Evolutionary conservation across 345 rosid species (phyloP).

Genomic region (Alliaria petiolata): DNA sequence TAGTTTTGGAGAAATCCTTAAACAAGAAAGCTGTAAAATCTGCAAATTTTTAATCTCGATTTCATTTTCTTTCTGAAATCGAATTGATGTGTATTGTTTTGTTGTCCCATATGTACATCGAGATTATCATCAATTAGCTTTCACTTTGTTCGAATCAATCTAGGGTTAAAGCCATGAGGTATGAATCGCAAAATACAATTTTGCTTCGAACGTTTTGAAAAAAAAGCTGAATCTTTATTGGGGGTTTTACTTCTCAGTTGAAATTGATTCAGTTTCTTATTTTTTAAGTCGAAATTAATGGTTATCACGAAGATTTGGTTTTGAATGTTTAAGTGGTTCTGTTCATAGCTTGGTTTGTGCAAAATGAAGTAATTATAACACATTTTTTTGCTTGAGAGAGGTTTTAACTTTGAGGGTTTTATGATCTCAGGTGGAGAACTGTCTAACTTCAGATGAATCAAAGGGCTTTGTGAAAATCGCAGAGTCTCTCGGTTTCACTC

Average conservation of each 20-base stretch:
- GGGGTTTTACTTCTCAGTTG: too few species aligned
- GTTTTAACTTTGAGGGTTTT: not conserved
- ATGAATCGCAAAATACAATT: not conserved
- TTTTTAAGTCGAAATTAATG: too few species aligned
- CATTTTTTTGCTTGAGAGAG: not conserved
- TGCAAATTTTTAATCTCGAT: too few species aligned
- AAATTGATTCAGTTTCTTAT: too few species aligned
- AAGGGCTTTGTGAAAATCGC: constrained; percentile 58
- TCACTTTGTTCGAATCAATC: not conserved
- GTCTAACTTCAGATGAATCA: constrained; percentile 65
- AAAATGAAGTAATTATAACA: not conserved
- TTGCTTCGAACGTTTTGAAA: not conserved
- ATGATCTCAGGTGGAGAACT: constrained; percentile 58
- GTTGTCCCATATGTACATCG: too few species aligned
- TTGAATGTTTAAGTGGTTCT: not conserved
- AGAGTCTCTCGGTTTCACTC: constrained; percentile 76
- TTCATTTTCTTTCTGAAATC: not conserved
- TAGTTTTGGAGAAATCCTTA: too few species aligned
- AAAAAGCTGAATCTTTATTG: not conserved
- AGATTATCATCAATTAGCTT: not conserved
- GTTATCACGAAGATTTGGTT: not conserved
- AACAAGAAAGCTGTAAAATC: too few species aligned
- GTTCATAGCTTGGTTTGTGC: not conserved
- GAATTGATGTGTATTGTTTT: not conserved
- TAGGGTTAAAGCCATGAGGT: not conserved